Evolutionary conservation across 768 basidiomycete species (phyloP).

Genomic region (Lyophyllum decastes): DNA sequence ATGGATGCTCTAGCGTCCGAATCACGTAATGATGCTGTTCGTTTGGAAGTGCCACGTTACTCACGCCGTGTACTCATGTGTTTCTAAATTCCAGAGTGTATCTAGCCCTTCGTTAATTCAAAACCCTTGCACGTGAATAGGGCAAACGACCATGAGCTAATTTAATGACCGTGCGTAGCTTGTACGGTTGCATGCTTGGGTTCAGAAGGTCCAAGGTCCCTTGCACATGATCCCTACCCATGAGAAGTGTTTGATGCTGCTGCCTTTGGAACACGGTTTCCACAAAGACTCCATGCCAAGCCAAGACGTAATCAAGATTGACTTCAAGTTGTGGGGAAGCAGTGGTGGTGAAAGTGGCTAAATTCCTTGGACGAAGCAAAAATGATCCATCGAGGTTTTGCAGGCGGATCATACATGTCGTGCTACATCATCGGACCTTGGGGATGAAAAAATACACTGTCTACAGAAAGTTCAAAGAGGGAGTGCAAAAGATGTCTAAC

Average conservation of each 20-base stretch:
- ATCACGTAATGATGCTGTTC: background rate
- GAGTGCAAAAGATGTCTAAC: conserved; percentile 44
- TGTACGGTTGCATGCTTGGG: too few species aligned
- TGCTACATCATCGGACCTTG: conserved; percentile 49
- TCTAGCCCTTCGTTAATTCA: background rate
- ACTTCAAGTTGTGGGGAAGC: background rate
- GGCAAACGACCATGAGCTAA: background rate
- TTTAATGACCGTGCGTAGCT: background rate
- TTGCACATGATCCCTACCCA: background rate
- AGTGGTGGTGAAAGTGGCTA: background rate
- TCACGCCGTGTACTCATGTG: background rate
- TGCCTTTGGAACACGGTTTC: background rate
- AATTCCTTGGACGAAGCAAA: background rate
- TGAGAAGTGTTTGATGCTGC: background rate
- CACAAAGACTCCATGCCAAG: background rate
- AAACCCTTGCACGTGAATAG: background rate
- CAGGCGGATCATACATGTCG: background rate
- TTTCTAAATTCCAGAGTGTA: background rate
- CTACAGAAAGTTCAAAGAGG: conserved; percentile 16
- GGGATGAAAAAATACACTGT: conserved; percentile 21
- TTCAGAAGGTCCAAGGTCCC: too few species aligned
- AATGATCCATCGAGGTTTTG: background rate
- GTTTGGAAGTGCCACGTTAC: background rate
- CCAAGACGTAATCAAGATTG: background rate
- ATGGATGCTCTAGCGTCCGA: background rate